A percentile compares a stretch with the other conserved stretches of the same genome.
Evolutionary conservation across 1,284 basidiomycete genomes (phyloP).

Genomic region (Tilletia caries): DNA sequence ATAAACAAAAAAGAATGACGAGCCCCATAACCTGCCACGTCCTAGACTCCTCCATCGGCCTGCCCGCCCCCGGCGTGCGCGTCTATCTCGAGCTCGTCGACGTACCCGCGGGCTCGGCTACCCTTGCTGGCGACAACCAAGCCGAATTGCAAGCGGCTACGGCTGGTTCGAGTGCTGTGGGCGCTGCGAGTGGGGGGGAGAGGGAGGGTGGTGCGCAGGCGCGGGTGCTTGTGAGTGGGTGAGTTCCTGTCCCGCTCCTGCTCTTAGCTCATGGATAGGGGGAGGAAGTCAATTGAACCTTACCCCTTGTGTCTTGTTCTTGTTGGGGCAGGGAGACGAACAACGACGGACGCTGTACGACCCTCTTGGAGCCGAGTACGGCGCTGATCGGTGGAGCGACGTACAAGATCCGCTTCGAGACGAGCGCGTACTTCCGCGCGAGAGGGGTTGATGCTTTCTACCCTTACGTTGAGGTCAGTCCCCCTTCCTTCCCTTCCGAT

Average conservation of each 20-base stretch:
- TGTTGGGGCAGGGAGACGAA: slow-evolving; percentile 71
- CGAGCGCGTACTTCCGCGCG: slow-evolving; percentile 73
- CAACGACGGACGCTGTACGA: slow-evolving; percentile 73
- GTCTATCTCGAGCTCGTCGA: slow-evolving; percentile 60
- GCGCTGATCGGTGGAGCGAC: slow-evolving; percentile 57
- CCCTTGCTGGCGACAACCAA: neutral
- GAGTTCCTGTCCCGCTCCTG: slow-evolving; percentile 22
- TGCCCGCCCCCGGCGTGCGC: slow-evolving; percentile 68
- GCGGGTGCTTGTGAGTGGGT: slow-evolving; percentile 20
- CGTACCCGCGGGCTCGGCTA: slow-evolving; percentile 56
- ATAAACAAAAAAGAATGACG: too few relatives aligned
- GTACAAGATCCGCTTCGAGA: slow-evolving; percentile 82
- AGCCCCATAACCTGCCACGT: slow-evolving; percentile 84
- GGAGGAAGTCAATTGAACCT: too few relatives aligned
- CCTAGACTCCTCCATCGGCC: slow-evolving; percentile 76
- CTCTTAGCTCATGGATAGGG: neutral
- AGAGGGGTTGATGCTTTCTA: slow-evolving; percentile 71
- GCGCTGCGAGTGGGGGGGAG: slow-evolving; percentile 63
- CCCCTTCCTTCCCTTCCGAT: neutral
- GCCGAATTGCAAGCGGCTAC: neutral
- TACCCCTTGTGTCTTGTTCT: too few relatives aligned
- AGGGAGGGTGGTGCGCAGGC: neutral
- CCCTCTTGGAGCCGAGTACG: slow-evolving; percentile 62
- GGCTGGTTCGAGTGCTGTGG: slow-evolving; percentile 16
- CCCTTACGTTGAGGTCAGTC: slow-evolving; percentile 75